Conservation (phyloP, 1,284 basidiomycete species). For the Sanguinoderma infundibulare region DNA sequence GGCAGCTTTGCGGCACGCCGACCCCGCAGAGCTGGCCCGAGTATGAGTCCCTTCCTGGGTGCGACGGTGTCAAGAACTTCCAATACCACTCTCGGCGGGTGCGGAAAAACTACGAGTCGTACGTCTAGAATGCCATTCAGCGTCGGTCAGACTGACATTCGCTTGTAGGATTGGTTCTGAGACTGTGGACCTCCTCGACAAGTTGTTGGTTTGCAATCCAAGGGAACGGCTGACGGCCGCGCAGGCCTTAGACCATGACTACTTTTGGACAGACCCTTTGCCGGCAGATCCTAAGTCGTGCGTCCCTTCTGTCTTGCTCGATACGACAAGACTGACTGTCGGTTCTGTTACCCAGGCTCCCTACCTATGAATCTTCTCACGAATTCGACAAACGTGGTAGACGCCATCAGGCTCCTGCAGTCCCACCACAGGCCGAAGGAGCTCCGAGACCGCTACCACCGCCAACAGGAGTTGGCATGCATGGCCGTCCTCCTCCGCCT, state of each 20-base stretch:
- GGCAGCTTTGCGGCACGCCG: conserved; percentile 87
- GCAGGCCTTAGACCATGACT: conserved; percentile 88
- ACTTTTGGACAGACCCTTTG: conserved; percentile 89
- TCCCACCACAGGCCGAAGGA: conserved; percentile 28
- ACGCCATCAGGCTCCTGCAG: conserved; percentile 41
- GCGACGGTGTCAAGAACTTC: conserved; percentile 77
- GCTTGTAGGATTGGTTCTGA: conserved; percentile 63
- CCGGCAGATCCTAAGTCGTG: conserved; percentile 86
- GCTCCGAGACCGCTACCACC: conserved; percentile 26
- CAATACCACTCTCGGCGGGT: conserved; percentile 54
- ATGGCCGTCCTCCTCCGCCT: conserved; percentile 32
- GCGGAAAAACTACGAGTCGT: conserved; percentile 65
- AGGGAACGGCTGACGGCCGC: conserved; percentile 89
- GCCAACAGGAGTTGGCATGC: conserved; percentile 27
- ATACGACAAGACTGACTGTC: too few species aligned
- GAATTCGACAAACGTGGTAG: conserved; percentile 84
- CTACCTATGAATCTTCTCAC: conserved; percentile 80
- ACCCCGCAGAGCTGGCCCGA: conserved; percentile 86
- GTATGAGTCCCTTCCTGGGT: conserved; percentile 78
- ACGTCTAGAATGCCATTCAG: conserved; percentile 28
- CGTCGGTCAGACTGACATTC: conserved; percentile 17
- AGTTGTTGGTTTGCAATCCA: conserved; percentile 90
- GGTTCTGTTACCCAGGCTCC: conserved; percentile 53
- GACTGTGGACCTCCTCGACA: conserved; percentile 90
- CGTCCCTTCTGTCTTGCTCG: conserved; percentile 34